Conservation (phyloP, 257 asterid species). For the Solanum bukasovii region DNA sequence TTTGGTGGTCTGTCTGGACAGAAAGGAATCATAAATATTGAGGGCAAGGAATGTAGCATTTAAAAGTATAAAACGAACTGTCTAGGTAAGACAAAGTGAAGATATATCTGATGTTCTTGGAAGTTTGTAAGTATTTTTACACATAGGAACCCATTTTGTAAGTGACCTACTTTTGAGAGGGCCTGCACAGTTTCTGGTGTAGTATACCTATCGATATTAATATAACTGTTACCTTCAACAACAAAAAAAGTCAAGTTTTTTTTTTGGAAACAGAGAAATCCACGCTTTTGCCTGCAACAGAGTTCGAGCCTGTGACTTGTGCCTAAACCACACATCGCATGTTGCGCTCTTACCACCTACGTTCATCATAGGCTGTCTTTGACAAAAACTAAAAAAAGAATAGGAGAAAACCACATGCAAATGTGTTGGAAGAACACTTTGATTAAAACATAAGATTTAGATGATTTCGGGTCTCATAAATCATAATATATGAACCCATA, state of each 20-base stretch:
- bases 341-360: background rate
- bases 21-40: background rate
- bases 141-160: background rate
- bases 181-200: background rate
- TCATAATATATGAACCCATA: background rate
- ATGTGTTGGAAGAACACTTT: background rate
- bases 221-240: background rate
- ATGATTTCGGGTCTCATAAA: background rate
- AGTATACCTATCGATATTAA: background rate
- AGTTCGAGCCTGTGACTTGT: background rate
- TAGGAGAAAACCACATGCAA: background rate
- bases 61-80: background rate
- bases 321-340: background rate
- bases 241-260: background rate
- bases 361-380: background rate
- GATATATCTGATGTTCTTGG: background rate
- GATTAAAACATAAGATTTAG: background rate
- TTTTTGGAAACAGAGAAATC: background rate
- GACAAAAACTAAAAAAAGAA: background rate
- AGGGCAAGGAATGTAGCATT: background rate
- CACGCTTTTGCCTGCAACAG: background rate
- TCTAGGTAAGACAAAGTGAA: background rate
- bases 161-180: background rate
- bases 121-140: background rate
- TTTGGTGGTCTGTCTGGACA: background rate